Conservation (phyloP, 106 monocot species). For the Dendrobium officinale region DNA sequence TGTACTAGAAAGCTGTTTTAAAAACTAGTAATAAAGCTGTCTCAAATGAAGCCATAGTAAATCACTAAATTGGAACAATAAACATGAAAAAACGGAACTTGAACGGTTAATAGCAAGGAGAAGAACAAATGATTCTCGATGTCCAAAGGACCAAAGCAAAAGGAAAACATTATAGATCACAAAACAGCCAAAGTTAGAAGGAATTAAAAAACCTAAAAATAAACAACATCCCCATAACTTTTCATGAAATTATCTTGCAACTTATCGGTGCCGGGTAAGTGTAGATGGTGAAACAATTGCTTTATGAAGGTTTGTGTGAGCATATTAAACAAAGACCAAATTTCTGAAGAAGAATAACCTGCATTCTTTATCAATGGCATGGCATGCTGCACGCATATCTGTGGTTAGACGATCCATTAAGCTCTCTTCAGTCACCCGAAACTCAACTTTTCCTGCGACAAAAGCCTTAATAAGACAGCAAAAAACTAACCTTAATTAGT, state of each 20-base stretch:
- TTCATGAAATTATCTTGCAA: too few species aligned
- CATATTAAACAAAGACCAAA: neutral
- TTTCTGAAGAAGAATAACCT: slow-evolving; percentile 23
- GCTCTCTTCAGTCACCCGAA: slow-evolving; percentile 66
- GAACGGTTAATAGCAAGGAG: too few species aligned
- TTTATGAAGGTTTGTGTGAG: neutral
- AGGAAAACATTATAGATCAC: too few species aligned
- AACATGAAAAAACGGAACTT: too few species aligned
- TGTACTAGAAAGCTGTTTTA: too few species aligned
- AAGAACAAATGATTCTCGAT: too few species aligned
- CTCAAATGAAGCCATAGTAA: too few species aligned
- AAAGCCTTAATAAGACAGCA: neutral
- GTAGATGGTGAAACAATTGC: neutral
- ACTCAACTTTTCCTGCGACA: slow-evolving; percentile 43
- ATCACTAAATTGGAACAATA: too few species aligned
- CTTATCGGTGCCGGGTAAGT: too few species aligned
- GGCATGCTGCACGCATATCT: slow-evolving; percentile 55
- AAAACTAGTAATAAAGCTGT: too few species aligned
- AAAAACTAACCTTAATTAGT: neutral
- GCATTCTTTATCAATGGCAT: slow-evolving; percentile 52
- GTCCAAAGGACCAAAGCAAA: too few species aligned
- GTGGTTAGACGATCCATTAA: slow-evolving; percentile 69
- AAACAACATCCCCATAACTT: too few species aligned
- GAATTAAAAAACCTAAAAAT: neutral
- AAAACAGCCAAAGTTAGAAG: neutral